Evolutionary conservation across 2,329 filamentous ascomycete species (phyloP), one percentile per base, ranked within the genome.

Genomic region (Exophiala bonariae): DNA sequence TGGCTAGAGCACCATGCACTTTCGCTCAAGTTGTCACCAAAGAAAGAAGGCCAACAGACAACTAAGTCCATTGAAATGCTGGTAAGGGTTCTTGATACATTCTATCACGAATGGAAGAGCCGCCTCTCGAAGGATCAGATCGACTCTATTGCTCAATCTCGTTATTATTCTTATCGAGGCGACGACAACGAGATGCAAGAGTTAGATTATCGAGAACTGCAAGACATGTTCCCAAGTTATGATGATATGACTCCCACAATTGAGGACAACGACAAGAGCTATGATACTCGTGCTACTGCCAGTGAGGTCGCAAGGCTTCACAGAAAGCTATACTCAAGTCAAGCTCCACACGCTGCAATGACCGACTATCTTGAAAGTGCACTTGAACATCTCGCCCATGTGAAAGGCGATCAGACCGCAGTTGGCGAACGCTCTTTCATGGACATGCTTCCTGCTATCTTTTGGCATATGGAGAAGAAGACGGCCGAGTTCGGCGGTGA

Each of bases 151-250:
- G 78, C 81, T 20, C 87, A 86, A 52, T 82, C 80, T 4, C 90
- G 87, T 53, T 68, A 95, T 31, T 99, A 95, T 67, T 85, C 83
- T 16, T 96, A 93, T 70, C 82, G 83, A 54, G 92, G 91, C 23
- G 85, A 83, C 31, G 72, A 81, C 31, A 86, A 91, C 51, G 85
- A 91, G 38, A 82, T 88, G 55, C 86, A 95, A 46, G 85, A 87
- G 58, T 74, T 80, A 8, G 82, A 89, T 42, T 79, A 85, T 53
- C 80, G 86, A 45, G 87, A 93, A 54, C 85, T 96, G 55, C 78
- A 84, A 16, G 79, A 86, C 54, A 72, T 97, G 5, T 97, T 97
- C 6, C 41, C 57, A 9, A 62, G 65, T 19, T 46, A 47, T n/a
- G 42, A 50, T 13, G 33, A 43, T 2, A 57, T 61, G 44, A 8